Conservation (phyloP, 139 green algal species). For the Diplosphaera chodatii region DNA sequence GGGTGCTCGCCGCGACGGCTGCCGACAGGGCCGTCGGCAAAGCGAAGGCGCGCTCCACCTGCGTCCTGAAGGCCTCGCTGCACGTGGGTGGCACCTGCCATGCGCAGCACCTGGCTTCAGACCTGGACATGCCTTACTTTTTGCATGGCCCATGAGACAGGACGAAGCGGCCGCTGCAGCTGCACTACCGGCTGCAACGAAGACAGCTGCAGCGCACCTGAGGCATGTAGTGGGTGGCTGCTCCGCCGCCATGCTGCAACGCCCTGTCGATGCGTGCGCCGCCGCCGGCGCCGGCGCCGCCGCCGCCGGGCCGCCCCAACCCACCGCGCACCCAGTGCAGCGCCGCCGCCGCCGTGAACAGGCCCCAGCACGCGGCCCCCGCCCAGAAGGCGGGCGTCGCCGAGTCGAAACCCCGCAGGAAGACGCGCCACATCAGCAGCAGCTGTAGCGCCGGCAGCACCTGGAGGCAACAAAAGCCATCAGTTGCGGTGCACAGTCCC, state of each 20-base stretch:
- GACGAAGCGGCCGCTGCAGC: no score
- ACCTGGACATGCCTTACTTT: no score
- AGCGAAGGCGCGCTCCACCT: neutral
- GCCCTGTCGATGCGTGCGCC: neutral
- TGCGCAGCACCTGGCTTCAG: no score
- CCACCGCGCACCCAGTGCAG: neutral
- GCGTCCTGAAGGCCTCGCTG: neutral
- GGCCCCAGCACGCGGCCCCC: neutral
- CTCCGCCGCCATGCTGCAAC: neutral
- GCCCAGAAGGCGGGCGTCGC: neutral
- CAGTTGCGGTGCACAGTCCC: no score
- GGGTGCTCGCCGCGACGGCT: no score
- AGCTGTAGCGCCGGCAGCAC: neutral
- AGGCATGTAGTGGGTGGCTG: neutral
- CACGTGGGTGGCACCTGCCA: neutral
- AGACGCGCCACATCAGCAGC: neutral
- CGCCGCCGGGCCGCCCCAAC: neutral
- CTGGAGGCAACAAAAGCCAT: neutral
- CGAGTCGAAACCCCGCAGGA: neutral
- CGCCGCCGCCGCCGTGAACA: neutral
- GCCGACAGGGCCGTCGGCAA: neutral
- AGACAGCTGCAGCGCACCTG: neutral
- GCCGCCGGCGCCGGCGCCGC: no score
- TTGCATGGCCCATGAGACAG: no score
- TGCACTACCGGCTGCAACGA: no score